Percentiles rank a stretch among this genome's conserved stretches.
phyloP scores from a whole-genome alignment of 306 rosid genomes.

The Arachis stenosperma region DNA sequence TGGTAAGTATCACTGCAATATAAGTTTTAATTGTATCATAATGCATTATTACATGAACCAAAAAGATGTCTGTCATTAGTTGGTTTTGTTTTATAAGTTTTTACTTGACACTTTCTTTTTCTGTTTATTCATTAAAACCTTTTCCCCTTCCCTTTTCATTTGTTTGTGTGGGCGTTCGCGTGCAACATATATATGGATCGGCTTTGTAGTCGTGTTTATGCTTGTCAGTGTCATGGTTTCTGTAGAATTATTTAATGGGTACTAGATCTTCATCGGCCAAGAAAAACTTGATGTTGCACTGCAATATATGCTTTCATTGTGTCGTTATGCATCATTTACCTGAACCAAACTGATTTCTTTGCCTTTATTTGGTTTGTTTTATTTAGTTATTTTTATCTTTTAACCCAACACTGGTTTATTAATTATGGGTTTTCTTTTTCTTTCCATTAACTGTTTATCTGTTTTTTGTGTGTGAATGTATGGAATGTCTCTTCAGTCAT shows the following conservation, averaged over 20 bases:
- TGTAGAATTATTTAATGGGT: conserved; percentile 12
- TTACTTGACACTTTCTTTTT: too few relatives aligned
- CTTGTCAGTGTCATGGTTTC: conserved; percentile 3
- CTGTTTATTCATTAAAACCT: too few relatives aligned
- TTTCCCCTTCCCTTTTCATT: too few relatives aligned
- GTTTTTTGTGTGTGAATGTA: neutral
- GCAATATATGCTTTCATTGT: neutral
- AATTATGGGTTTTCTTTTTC: too few relatives aligned
- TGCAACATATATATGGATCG: neutral
- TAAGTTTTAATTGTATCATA: neutral
- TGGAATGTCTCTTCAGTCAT: neutral
- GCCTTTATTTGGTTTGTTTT: conserved; percentile 8
- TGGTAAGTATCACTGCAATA: too few relatives aligned
- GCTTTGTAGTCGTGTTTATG: neutral
- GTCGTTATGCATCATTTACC: neutral
- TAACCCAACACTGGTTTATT: too few relatives aligned
- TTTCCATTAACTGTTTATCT: too few relatives aligned
- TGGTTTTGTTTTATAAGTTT: neutral
- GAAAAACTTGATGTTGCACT: neutral
- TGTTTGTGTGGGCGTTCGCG: neutral
- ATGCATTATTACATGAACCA: neutral
- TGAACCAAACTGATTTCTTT: conserved; percentile 1
- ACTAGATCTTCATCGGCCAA: neutral
- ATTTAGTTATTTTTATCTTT: neutral
- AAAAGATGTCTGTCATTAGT: neutral